Base-by-base conservation (phyloP, 2,329 filamentous ascomycete genomes). In the Akanthomyces uredinophilus region DNA sequence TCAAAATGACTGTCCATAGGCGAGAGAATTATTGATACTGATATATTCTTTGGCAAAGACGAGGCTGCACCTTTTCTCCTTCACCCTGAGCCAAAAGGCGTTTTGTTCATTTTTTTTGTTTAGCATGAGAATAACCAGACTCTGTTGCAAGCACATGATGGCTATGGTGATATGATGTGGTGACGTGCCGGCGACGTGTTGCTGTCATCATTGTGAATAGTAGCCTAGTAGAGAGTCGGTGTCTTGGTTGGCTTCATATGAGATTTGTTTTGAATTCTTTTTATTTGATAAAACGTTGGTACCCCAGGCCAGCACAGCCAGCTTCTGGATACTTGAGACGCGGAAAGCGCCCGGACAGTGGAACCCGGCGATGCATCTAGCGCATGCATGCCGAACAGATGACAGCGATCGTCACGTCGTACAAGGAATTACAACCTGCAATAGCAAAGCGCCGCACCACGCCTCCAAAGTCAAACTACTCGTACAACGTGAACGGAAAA, bases 41-140 rank as follows among this genome's bases (percentile, higher is more conserved):
- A 29, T 44, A 35, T 60, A 32, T 44, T 51, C 24, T 51, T 60
- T 60, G 46, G 16, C 32, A 39, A n/a, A 49, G 16, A 50, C 29
- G 43, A 50, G 32, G 41, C 14, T 27, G 13, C 3, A 50, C 32
- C 16, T 58, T 27, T n/a, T 24, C 32, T 57, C 6, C 27, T 41
- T 11, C 32, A 27, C 22, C 32, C 20, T 20, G 32, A 49, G 44
- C 44, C 55, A 50, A 49, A 32, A 58, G 44, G 55, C 29, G 55
- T 41, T 58, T 49, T 50, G 22, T 51, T 20, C 27, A 8, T 22
- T 52, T 43, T 51, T 58, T 60, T 60, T 60, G 57, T 52, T 51
- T 60, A 60, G 57, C 47, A 60, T 60, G 47, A 60, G 16, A 60
- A 60, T 51, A 35, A 52, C 13, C 24, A 43, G n/a, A 60, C 57